Conservation (phyloP, 306 rosid species). For the Arachis hypogaea region DNA sequence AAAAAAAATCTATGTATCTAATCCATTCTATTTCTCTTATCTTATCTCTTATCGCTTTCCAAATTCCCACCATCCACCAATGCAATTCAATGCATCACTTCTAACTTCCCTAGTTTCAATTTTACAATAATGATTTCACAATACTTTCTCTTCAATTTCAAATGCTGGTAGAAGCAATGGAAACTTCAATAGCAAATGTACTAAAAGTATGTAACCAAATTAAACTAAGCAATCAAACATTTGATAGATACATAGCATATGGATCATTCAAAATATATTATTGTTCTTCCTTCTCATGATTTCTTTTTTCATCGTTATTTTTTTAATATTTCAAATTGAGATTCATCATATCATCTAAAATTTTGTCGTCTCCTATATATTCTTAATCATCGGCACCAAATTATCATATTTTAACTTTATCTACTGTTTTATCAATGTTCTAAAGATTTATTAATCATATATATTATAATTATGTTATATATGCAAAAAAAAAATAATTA, state of each 20-base stretch:
- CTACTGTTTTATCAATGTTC: too few species aligned
- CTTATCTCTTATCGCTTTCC: conserved; percentile 32
- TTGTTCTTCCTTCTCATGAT: background rate
- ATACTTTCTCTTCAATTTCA: background rate
- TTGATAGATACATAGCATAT: background rate
- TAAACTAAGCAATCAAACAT: too few species aligned
- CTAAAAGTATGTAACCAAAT: too few species aligned
- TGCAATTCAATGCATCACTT: conserved; percentile 52
- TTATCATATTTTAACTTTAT: background rate
- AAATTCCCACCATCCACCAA: conserved; percentile 40
- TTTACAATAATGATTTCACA: too few species aligned
- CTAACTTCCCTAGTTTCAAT: background rate
- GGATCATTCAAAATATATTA: background rate
- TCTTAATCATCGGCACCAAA: background rate
- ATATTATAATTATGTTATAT: too few species aligned
- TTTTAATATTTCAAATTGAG: background rate
- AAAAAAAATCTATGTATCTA: too few species aligned
- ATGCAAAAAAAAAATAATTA: too few species aligned
- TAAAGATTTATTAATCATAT: too few species aligned
- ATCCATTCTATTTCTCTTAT: conserved; percentile 1
- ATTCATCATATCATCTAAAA: background rate
- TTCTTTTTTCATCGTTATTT: background rate
- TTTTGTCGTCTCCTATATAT: background rate
- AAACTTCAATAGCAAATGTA: conserved; percentile 71
- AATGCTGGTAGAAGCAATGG: conserved; percentile 84